Conservation (phyloP, 805 yeast genomes). For the Metschnikowia aberdeeniae region DNA sequence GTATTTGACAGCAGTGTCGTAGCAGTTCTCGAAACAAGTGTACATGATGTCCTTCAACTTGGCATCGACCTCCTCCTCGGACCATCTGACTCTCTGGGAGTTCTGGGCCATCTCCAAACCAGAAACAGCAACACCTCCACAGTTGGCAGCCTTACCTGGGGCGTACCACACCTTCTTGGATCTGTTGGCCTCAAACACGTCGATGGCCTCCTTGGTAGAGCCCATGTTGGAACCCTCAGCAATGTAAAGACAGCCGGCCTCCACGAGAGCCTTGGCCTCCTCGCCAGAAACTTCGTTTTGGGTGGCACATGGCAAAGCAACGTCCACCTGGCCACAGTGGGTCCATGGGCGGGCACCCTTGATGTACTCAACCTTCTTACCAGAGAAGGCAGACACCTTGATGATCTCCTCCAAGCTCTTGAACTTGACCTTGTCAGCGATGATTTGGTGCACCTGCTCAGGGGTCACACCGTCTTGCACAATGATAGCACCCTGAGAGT, state of each 20-base stretch:
- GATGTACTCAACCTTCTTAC: conserved; percentile 66
- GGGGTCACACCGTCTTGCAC: conserved; percentile 77
- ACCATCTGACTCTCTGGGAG: conserved; percentile 91
- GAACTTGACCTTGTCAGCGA: conserved; percentile 76
- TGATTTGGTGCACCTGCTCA: conserved; percentile 72
- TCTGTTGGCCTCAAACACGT: conserved; percentile 86
- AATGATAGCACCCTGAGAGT: conserved; percentile 87
- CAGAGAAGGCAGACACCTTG: conserved; percentile 55
- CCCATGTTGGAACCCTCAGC: conserved; percentile 99
- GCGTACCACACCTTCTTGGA: conserved; percentile 84
- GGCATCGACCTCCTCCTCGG: conserved; percentile 85
- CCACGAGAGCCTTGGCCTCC: conserved; percentile 92
- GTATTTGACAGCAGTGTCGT: conserved; percentile 79
- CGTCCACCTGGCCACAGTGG: conserved; percentile 84
- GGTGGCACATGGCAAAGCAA: conserved; percentile 97
- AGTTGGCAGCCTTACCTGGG: conserved; percentile 98
- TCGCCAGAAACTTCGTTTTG: conserved; percentile 97
- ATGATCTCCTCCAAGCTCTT: conserved; percentile 67
- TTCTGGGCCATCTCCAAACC: conserved; percentile 99
- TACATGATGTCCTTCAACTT: conserved; percentile 91
- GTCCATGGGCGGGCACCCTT: conserved; percentile 97
- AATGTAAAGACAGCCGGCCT: conserved; percentile 85
- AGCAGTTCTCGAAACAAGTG: conserved; percentile 88
- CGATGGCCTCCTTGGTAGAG: conserved; percentile 95
- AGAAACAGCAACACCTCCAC: conserved; percentile 99